A percentile compares a stretch with the other conserved stretches of the same genome.
phyloP scores from a whole-genome alignment of 495 filamentous ascomycete species.

The Penicillium flavigenum region DNA sequence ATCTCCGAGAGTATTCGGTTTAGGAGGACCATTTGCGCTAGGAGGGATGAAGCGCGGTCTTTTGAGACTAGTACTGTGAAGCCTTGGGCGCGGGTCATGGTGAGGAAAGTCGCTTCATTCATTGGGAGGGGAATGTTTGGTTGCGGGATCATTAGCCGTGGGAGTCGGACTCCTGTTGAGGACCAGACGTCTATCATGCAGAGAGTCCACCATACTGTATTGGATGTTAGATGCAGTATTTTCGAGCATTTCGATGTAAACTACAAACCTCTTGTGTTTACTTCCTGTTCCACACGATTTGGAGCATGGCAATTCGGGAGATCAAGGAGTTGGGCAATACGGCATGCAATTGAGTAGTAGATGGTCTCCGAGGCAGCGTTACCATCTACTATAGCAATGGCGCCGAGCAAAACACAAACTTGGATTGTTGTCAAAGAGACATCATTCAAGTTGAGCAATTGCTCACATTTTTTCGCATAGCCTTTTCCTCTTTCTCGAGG shows the following conservation, averaged over 20 bases:
- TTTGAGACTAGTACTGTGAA: conserved; percentile 8
- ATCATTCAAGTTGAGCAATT: conserved; percentile 31
- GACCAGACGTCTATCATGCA: conserved; percentile 48
- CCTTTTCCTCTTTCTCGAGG: conserved; percentile 24
- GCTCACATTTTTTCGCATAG: conserved; percentile 25
- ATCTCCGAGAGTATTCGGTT: conserved; percentile 35
- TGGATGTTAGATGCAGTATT: neutral
- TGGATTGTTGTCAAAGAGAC: conserved; percentile 38
- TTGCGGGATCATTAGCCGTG: conserved; percentile 25
- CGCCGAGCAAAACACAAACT: conserved; percentile 38
- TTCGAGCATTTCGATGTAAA: conserved; percentile 5
- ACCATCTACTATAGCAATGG: conserved; percentile 24
- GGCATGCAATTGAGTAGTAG: conserved; percentile 25
- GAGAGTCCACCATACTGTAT: conserved; percentile 41
- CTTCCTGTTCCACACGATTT: conserved; percentile 17
- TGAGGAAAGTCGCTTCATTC: conserved; percentile 29
- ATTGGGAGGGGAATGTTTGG: conserved; percentile 29
- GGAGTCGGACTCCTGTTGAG: conserved; percentile 36
- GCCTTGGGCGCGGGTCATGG: conserved; percentile 13
- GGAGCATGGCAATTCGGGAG: conserved; percentile 17
- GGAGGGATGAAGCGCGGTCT: conserved; percentile 18
- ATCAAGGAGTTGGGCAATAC: conserved; percentile 25
- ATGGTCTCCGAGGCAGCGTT: conserved; percentile 21
- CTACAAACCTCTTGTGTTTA: conserved; percentile 33
- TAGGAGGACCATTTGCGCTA: conserved; percentile 38